Base-by-base conservation (phyloP, 2,329 filamentous ascomycete species). In the Thermothelomyces thermophilus region DNA sequence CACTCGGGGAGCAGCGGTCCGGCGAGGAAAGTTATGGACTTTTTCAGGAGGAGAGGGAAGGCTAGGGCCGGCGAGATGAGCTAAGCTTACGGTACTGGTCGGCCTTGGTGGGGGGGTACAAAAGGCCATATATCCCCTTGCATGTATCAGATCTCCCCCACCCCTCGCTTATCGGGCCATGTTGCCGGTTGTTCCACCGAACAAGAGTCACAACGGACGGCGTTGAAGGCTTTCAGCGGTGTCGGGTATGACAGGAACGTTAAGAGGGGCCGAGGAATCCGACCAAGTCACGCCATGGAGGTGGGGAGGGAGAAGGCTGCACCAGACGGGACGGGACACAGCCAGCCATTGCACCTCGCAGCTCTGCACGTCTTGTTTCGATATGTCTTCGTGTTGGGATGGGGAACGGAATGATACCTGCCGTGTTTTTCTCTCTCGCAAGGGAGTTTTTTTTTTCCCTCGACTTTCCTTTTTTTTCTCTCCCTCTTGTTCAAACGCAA, bases 11-110 rank as follows among this genome's bases (percentile, higher is more conserved):
- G 87, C 66, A 91, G 84, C 56, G 88, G 88, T 50, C 87, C 90
- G 3, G 90, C 90, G 13, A 85, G 90, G 66, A 83, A 89, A 64
- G 93, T 98, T 34, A 97, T 98, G 90, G 91, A 98, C 70, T 95
- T 97, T 69, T 98, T 98, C 74, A 79, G 93, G 60, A 79, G 90
- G 66, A 80, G 90, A 65, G 88, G 87, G 49, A 89, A 85, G 70
- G 87, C 84, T 59, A 76, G 86, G 63, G 79, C 76, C 49, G 76
- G 76, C 33, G 77, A 82, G 53, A 69, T 74, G 60, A 74, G 75
- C 71, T 79, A 68, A 74, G 37, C 13, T n/a, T n/a, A n/a, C n/a
- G n/a, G n/a, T n/a, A n/a, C n/a, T n/a, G 3, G 7, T 30, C 17
- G 11, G 7, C 6, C 6, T 6, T 35, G 33, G 13, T 14, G 5